Evolutionary conservation across 2,329 filamentous ascomycete species (phyloP), one percentile per base, ranked within the genome.

Genomic region (Aspergillus nomiae): DNA sequence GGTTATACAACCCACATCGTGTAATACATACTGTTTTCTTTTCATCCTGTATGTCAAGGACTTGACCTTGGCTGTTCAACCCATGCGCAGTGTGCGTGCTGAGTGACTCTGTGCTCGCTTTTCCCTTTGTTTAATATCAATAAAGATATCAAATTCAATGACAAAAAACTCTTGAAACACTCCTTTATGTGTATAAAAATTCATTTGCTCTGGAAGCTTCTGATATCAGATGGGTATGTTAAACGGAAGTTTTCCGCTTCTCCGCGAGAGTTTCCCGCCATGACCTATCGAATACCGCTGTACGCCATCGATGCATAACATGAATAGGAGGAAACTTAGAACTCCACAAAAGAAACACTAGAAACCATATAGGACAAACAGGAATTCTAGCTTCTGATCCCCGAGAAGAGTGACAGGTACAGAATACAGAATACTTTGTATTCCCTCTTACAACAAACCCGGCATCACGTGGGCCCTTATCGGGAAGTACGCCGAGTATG

Each of bases 1-100:
- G 66, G 62, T 50, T 19, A 63, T 53, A 19, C 28, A 41, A 59
- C 57, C 56, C 60, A 56, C 30, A n/a, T 61, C 26, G n/a, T 67
- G 57, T 65, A 56, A 60, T 60, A 46, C 51, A 56, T 61, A 50
- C 54, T 58, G 43, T 58, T 24, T 41, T 48, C 34, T 61, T 67
- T 65, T 34, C 21, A 30, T 28, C 48, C 26, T 61, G 45, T 60
- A 60, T 43, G 55, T 28, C 38, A 41, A 59, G 61, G 11, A 4
- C 24, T 51, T 19, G 14, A n/a, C 34, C 19, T 38, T 51, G 24
- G 9, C 60, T 14, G n/a, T 48, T 56, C 48, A 43, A 55, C 41
- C 53, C 21, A 30, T 32, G 26, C 46, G 28, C 24, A 14, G 12
- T 19, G 32, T 50, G 46, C 16, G 9, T 32, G 1, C 28, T n/a